Evolutionary conservation across 2,329 filamentous ascomycete genomes (phyloP).

Genomic region (Tolypocladium guangdongense): DNA sequence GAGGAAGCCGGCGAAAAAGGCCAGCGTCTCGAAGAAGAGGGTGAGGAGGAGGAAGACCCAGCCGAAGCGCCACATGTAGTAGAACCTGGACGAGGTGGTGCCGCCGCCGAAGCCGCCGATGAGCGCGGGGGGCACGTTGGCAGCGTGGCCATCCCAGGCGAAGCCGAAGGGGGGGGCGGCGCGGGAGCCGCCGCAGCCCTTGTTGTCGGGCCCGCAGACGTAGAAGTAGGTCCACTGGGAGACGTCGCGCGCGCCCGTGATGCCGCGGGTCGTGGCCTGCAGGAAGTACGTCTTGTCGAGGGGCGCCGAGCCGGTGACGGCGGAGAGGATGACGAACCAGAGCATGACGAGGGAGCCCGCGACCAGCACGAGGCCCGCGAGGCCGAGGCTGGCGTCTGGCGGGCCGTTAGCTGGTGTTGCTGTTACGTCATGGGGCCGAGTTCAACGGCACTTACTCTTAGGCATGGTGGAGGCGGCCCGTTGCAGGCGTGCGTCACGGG

Average conservation of each 20-base stretch:
- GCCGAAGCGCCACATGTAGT: slow-evolving; percentile 79
- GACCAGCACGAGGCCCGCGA: slow-evolving; percentile 36
- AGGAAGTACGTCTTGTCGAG: slow-evolving; percentile 79
- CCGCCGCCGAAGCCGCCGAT: slow-evolving; percentile 38
- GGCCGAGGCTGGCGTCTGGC: slow-evolving; percentile 29
- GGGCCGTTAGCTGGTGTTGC: too few relatives aligned
- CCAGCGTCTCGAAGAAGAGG: slow-evolving; percentile 63
- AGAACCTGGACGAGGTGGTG: slow-evolving; percentile 54
- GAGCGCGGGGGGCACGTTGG: slow-evolving; percentile 32
- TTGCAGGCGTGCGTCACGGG: not conserved
- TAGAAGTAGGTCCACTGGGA: slow-evolving; percentile 91
- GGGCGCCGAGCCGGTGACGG: slow-evolving; percentile 35
- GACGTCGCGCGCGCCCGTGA: slow-evolving; percentile 52
- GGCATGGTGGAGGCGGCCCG: not conserved
- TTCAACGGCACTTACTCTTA: not conserved
- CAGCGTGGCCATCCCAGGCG: slow-evolving; percentile 46
- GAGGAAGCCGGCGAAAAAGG: slow-evolving; percentile 57
- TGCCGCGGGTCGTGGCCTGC: slow-evolving; percentile 61
- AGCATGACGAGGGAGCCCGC: slow-evolving; percentile 41
- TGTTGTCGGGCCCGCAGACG: slow-evolving; percentile 56
- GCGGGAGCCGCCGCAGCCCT: slow-evolving; percentile 51
- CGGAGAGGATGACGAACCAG: slow-evolving; percentile 49
- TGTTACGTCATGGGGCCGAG: too few relatives aligned
- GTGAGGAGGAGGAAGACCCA: slow-evolving; percentile 85
- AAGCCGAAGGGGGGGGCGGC: slow-evolving; percentile 62